These are phyloP conservation scores for Collybia sordida DNA, from an alignment of 768 basidiomycete genomes.

Conservation along the genomic window DNA sequence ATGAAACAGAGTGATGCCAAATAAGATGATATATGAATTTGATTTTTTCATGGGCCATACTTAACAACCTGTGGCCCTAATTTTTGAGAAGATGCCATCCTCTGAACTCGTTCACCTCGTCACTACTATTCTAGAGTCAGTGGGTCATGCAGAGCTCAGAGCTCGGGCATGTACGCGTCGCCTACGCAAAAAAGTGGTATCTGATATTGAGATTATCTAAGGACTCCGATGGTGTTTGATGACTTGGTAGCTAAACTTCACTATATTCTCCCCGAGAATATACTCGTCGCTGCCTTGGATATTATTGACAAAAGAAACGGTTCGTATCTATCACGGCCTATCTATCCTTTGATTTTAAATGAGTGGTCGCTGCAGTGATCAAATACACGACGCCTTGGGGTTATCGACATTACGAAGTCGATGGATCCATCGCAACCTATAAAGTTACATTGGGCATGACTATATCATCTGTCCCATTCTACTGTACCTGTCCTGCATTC, in stretches of 20 bases:
- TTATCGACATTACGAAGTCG: conserved; percentile 61
- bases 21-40: conserved; percentile 22
- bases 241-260: conserved; percentile 56
- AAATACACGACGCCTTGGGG: conserved; percentile 59
- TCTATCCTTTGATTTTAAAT: not conserved
- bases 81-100: conserved; percentile 25
- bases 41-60: no score
- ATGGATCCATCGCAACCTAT: conserved; percentile 65
- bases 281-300: conserved; percentile 71
- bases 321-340: conserved; percentile 25
- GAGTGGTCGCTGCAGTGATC: conserved; percentile 44
- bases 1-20: no score
- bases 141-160: conserved; percentile 12
- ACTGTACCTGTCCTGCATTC: conserved; percentile 79
- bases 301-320: conserved; percentile 73
- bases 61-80: no score
- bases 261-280: conserved; percentile 58
- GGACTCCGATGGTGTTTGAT: conserved; percentile 37
- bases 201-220: not conserved
- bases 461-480: conserved; percentile 43
- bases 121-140: conserved; percentile 29
- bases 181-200: no score
- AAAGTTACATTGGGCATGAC: conserved; percentile 49
- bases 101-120: conserved; percentile 18
- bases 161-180: conserved; percentile 27